These are phyloP conservation scores for Lophiotrema nucula DNA, from an alignment of 495 filamentous ascomycete genomes.

Conservation along the genomic window DNA sequence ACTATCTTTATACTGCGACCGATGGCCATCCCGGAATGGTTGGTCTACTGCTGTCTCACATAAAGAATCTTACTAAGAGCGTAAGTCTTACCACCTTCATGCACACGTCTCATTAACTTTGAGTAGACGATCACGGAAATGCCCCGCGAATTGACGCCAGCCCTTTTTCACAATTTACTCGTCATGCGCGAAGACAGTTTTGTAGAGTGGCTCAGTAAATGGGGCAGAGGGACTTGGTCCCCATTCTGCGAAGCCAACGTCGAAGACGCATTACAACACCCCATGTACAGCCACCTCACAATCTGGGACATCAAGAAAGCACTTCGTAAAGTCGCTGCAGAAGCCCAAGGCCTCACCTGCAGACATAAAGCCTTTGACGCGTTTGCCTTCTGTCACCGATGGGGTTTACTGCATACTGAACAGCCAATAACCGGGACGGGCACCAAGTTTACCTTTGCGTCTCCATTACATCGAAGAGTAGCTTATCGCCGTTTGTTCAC, in stretches of 20 bases:
- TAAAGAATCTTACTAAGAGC: not conserved
- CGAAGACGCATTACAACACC: not conserved
- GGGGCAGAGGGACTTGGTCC: not conserved
- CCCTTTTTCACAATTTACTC: not conserved
- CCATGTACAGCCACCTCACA: not conserved
- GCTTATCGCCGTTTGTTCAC: conserved; percentile 12
- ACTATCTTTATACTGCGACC: conserved; percentile 1
- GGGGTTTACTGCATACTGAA: conserved; percentile 5
- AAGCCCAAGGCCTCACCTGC: not conserved
- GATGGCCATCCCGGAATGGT: conserved; percentile 13
- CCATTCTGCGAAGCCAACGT: not conserved
- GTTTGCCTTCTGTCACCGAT: conserved; percentile 6
- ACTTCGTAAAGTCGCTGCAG: not conserved
- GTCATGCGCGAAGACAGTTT: not conserved
- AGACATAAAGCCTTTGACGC: conserved; percentile 4
- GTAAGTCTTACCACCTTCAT: not conserved
- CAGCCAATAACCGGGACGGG: not conserved
- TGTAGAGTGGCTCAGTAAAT: not conserved
- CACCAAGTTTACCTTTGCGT: conserved; percentile 9
- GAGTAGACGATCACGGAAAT: not conserved
- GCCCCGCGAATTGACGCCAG: not conserved
- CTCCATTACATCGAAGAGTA: conserved; percentile 8
- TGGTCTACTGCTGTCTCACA: conserved; percentile 1
- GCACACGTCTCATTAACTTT: not conserved
- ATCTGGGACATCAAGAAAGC: not conserved